Evolutionary conservation across 2,329 filamentous ascomycete species (phyloP).

Genomic region (Trichophyton simii): DNA sequence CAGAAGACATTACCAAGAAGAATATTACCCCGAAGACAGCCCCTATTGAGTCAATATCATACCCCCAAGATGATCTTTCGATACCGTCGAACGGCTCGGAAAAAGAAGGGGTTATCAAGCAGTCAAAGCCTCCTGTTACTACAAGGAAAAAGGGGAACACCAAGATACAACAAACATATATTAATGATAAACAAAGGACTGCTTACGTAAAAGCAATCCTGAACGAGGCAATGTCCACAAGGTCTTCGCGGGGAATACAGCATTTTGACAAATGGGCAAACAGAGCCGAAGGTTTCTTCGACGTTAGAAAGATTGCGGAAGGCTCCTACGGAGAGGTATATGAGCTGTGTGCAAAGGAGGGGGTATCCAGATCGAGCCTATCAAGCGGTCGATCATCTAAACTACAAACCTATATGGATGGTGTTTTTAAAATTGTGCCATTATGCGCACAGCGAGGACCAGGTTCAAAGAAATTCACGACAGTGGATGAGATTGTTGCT

Average conservation of each 20-base stretch:
- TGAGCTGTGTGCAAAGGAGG: conserved; percentile 37
- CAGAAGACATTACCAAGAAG: not conserved
- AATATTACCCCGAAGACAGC: not conserved
- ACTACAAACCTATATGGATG: conserved; percentile 29
- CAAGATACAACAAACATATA: conserved; percentile 21
- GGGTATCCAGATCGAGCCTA: conserved; percentile 23
- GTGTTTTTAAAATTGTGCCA: conserved; percentile 40
- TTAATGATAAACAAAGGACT: conserved; percentile 24
- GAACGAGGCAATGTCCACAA: conserved; percentile 25
- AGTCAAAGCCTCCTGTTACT: not conserved
- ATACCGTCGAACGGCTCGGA: not conserved
- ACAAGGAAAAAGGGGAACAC: conserved; percentile 6
- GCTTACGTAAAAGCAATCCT: conserved; percentile 28
- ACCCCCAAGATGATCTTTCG: not conserved
- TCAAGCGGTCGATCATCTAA: conserved; percentile 28
- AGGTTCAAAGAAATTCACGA: conserved; percentile 33
- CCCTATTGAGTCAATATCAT: not conserved
- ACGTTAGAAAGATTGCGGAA: conserved; percentile 50
- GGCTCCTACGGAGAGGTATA: conserved; percentile 57
- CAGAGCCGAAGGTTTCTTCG: conserved; percentile 26
- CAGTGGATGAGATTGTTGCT: conserved; percentile 38
- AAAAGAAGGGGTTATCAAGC: not conserved
- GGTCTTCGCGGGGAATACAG: conserved; percentile 26
- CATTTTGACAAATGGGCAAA: conserved; percentile 30
- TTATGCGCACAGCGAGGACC: conserved; percentile 30